Evolutionary conservation across 2,329 filamentous ascomycete species (phyloP).

Genomic region (Penicillium sp.): DNA sequence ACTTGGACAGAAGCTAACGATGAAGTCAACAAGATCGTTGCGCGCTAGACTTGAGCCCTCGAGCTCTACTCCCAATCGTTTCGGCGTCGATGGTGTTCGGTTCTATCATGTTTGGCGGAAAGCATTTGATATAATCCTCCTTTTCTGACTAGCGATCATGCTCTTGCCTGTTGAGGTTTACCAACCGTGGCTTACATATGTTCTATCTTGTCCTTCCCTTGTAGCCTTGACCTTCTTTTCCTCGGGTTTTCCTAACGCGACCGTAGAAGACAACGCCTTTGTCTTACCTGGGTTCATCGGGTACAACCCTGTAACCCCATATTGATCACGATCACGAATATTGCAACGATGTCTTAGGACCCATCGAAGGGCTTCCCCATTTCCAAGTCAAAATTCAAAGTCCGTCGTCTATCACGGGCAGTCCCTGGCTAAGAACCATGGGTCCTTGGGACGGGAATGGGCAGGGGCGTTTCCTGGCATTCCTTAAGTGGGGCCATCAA

Average conservation of each 20-base stretch:
- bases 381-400: neutral
- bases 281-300: neutral
- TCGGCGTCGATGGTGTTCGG: slow-evolving; percentile 1
- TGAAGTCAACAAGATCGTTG: slow-evolving; percentile 82
- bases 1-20: slow-evolving; percentile 88
- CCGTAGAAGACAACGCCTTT: neutral
- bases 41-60: slow-evolving; percentile 26
- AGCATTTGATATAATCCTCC: neutral
- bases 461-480: slow-evolving; percentile 7
- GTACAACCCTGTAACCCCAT: neutral
- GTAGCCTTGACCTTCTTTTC: neutral
- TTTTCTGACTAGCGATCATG: neutral
- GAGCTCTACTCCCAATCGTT: neutral
- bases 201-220: neutral
- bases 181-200: neutral
- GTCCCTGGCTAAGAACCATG: neutral
- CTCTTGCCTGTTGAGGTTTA: neutral
- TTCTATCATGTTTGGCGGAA: neutral
- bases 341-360: neutral
- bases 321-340: neutral
- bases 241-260: neutral
- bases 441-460: slow-evolving; percentile 9
- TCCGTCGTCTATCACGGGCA: neutral
- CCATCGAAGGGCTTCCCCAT: neutral
- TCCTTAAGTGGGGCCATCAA: neutral